phyloP scores from a whole-genome alignment of 305 asterid species.

The Fraxinus xanthoxyloides region DNA sequence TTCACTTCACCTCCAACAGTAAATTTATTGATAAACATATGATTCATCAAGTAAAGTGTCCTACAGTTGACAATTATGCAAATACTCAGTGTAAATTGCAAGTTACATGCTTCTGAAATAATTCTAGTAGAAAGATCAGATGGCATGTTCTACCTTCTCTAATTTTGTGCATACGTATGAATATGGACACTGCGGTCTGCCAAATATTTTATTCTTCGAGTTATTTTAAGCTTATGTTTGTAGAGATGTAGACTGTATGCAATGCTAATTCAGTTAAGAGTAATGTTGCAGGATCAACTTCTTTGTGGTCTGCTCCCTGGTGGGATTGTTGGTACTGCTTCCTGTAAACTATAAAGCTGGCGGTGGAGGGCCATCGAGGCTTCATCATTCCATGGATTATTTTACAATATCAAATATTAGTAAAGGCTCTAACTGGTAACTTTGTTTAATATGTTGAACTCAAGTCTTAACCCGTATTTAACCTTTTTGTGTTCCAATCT shows the following conservation, averaged over 20 bases:
- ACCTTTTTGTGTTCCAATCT: neutral
- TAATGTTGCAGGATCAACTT: constrained; percentile 70
- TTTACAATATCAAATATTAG: constrained; percentile 76
- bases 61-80: neutral
- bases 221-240: neutral
- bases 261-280: constrained; percentile 15
- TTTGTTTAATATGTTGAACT: neutral
- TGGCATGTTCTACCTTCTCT: neutral
- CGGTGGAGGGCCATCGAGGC: constrained; percentile 27
- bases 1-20: neutral
- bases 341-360: constrained; percentile 74
- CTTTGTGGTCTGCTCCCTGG: constrained; percentile 66
- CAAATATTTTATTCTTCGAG: neutral
- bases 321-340: constrained; percentile 64
- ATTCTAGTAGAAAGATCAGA: neutral
- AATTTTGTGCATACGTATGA: neutral
- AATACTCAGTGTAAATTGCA: neutral
- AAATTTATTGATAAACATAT: neutral
- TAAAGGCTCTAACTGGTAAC: constrained; percentile 77
- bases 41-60: neutral
- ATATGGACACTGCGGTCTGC: neutral
- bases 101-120: neutral
- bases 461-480: neutral
- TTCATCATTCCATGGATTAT: constrained; percentile 60
- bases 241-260: neutral